Conservation (phyloP, 208 protist species). For the Trypanosoma conorhini region DNA sequence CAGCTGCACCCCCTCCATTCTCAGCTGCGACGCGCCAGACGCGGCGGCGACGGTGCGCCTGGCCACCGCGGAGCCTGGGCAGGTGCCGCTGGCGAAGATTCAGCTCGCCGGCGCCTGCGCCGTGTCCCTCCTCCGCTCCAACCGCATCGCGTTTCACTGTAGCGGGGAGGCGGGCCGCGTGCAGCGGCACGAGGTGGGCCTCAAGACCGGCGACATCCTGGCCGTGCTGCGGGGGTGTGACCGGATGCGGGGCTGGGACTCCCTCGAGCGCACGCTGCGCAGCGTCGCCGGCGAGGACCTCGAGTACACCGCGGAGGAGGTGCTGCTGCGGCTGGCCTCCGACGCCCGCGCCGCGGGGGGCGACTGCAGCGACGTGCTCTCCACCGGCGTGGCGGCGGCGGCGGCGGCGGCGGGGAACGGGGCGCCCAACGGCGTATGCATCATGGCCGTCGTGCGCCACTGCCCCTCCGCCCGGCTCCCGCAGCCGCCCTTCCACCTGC, state of each 20-base stretch:
- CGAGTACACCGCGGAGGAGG: slow-evolving; percentile 82
- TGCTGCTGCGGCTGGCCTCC: slow-evolving; percentile 49
- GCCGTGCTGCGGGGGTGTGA: slow-evolving; percentile 50
- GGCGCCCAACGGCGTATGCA: slow-evolving; percentile 34
- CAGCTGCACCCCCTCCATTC: slow-evolving; percentile 49
- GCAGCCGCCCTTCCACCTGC: slow-evolving; percentile 38
- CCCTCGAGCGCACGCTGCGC: slow-evolving; percentile 22
- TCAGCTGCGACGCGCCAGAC: slow-evolving; percentile 40
- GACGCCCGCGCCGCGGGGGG: background rate
- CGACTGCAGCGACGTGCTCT: background rate
- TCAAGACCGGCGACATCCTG: slow-evolving; percentile 55
- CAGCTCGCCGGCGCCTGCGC: slow-evolving; percentile 47
- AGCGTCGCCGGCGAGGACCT: slow-evolving; percentile 45
- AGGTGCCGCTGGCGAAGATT: slow-evolving; percentile 28
- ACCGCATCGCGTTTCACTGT: slow-evolving; percentile 58
- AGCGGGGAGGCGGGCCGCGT: slow-evolving; percentile 40
- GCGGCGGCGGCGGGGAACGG: too few species aligned
- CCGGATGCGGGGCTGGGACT: slow-evolving; percentile 31
- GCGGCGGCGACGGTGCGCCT: slow-evolving; percentile 44
- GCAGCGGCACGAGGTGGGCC: slow-evolving; percentile 49
- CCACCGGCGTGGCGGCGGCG: slow-evolving; percentile 4
- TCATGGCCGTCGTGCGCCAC: slow-evolving; percentile 42
- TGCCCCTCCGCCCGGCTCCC: slow-evolving; percentile 35
- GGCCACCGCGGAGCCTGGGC: background rate
- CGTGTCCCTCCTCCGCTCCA: slow-evolving; percentile 53